phyloP scores from a whole-genome alignment of 2,329 filamentous ascomycete species.

The Aspergillus puulaauensis region DNA sequence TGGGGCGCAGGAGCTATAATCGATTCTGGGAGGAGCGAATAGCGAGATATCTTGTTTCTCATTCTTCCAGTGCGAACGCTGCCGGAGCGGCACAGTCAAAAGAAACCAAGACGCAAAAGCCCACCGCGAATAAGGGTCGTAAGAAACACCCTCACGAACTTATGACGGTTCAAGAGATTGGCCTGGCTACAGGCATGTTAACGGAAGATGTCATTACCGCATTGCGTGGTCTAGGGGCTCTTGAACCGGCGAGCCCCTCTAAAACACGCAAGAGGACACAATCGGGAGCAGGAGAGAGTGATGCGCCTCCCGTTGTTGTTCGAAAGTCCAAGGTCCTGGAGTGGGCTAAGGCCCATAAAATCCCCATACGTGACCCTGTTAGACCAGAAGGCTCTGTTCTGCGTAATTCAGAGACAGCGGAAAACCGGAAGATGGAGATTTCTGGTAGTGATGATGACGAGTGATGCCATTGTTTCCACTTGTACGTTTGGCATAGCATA shows the following conservation, averaged over 20 bases:
- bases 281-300: conserved; percentile 17
- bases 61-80: conserved; percentile 23
- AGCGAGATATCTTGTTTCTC: conserved; percentile 63
- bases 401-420: conserved; percentile 60
- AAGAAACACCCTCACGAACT: conserved; percentile 45
- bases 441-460: conserved; percentile 21
- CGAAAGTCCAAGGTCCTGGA: conserved; percentile 60
- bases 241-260: conserved; percentile 51
- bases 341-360: conserved; percentile 64
- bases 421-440: conserved; percentile 27
- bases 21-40: conserved; percentile 86
- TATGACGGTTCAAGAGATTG: conserved; percentile 70
- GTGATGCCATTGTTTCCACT: conserved; percentile 5
- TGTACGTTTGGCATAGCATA: not conserved
- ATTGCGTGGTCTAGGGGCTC: conserved; percentile 75
- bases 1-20: conserved; percentile 78
- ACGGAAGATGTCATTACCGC: conserved; percentile 79
- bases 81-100: conserved; percentile 23
- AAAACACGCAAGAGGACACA: conserved; percentile 54
- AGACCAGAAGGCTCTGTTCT: conserved; percentile 78
- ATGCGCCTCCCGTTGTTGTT: conserved; percentile 43
- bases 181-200: conserved; percentile 76
- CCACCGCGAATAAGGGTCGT: conserved; percentile 32
- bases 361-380: conserved; percentile 66
- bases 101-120: conserved; percentile 27